These are phyloP conservation scores for Avena eriantha DNA, from an alignment of 176 grass and related monocot genomes.

Conservation along the genomic window DNA sequence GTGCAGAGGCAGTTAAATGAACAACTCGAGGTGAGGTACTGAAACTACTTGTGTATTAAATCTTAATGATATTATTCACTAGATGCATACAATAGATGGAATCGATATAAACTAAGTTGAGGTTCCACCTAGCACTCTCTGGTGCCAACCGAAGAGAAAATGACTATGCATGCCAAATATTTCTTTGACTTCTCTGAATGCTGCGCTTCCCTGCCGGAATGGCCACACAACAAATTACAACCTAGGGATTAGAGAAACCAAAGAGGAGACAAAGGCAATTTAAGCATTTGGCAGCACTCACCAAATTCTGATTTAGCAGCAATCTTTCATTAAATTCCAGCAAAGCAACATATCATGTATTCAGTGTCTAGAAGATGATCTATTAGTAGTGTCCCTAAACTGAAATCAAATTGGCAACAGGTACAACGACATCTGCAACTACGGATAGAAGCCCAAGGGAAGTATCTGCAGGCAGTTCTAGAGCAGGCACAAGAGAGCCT, in stretches of 20 bases:
- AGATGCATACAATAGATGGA: slow-evolving; percentile 33
- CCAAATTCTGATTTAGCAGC: neutral
- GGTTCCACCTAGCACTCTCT: neutral
- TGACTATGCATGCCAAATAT: neutral
- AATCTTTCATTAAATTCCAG: neutral
- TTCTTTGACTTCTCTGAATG: neutral
- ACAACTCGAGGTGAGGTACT: slow-evolving; percentile 82
- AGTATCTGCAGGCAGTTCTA: slow-evolving; percentile 91
- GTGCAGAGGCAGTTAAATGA: slow-evolving; percentile 89
- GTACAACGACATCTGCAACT: slow-evolving; percentile 91
- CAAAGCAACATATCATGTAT: slow-evolving; percentile 31
- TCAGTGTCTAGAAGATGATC: slow-evolving; percentile 32
- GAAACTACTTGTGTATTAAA: slow-evolving; percentile 9
- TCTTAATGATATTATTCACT: slow-evolving; percentile 28
- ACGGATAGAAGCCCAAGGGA: slow-evolving; percentile 91
- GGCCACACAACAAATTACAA: neutral
- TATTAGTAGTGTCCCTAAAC: slow-evolving; percentile 32
- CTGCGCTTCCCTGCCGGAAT: neutral
- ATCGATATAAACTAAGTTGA: slow-evolving; percentile 27
- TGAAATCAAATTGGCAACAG: slow-evolving; percentile 54
- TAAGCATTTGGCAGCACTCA: neutral
- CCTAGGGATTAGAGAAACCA: slow-evolving; percentile 30
- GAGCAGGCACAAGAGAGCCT: slow-evolving; percentile 95
- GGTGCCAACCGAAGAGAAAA: neutral
- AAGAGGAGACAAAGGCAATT: neutral